Percentiles rank a stretch among this genome's conserved stretches.
These are phyloP conservation scores for Taphrina pruni DNA, from an alignment of 1,139 yeast genomes.

Conservation along the genomic window DNA sequence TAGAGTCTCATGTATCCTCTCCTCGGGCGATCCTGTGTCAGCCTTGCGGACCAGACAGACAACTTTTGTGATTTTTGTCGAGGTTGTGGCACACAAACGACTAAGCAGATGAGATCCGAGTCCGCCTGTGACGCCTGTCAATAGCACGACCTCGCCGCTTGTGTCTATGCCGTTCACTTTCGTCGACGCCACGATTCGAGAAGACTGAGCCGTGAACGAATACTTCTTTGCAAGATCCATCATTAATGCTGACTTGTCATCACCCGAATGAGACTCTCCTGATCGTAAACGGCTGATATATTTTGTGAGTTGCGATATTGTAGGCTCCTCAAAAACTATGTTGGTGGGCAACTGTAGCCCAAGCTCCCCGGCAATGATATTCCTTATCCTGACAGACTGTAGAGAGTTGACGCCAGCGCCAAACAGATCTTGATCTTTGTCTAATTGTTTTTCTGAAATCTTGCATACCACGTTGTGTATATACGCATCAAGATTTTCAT, in stretches of 20 bases:
- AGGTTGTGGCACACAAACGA: background rate
- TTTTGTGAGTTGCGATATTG: slow-evolving; percentile 29
- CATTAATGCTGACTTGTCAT: slow-evolving; percentile 35
- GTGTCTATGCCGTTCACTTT: background rate
- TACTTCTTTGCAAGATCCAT: slow-evolving; percentile 41
- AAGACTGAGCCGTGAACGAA: background rate
- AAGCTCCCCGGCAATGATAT: slow-evolving; percentile 17
- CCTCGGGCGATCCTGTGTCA: slow-evolving; percentile 21
- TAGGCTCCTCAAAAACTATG: slow-evolving; percentile 43
- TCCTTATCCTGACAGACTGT: slow-evolving; percentile 24
- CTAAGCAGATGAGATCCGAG: slow-evolving; percentile 43
- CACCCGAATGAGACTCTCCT: background rate
- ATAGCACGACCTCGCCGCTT: slow-evolving; percentile 21
- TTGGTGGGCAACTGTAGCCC: slow-evolving; percentile 30
- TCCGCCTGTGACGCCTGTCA: slow-evolving; percentile 45
- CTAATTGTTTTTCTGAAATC: slow-evolving; percentile 26
- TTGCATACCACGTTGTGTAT: slow-evolving; percentile 17
- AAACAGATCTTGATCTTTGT: slow-evolving; percentile 42
- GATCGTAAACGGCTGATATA: slow-evolving; percentile 20
- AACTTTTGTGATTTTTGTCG: slow-evolving; percentile 36
- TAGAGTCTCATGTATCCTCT: slow-evolving; percentile 35
- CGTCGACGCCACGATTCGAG: background rate
- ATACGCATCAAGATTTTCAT: slow-evolving; percentile 27
- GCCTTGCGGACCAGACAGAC: slow-evolving; percentile 42
- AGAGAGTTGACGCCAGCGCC: slow-evolving; percentile 43